Conservation (phyloP, 2,329 filamentous ascomycete species). For the Scytalidium sp. region DNA sequence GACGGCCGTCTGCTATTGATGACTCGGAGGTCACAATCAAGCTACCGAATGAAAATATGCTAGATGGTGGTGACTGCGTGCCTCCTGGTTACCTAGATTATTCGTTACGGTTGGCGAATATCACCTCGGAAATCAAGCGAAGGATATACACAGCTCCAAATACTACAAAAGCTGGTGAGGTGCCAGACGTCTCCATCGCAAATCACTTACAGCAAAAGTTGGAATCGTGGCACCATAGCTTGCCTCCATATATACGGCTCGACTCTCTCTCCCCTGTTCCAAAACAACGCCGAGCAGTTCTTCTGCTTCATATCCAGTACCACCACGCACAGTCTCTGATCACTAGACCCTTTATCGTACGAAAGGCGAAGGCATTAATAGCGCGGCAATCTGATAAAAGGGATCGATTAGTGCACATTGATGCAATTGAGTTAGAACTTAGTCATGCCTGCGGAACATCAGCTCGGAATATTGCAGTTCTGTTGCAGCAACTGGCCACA, state of each 20-base stretch:
- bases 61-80: conserved; percentile 21
- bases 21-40: conserved; percentile 25
- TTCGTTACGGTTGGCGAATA: conserved; percentile 17
- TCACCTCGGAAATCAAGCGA: conserved; percentile 21
- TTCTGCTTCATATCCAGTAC: conserved; percentile 25
- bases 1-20: conserved; percentile 25
- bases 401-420: conserved; percentile 21
- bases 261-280: conserved; percentile 13
- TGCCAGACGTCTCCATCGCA: conserved; percentile 16
- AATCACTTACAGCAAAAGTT: conserved; percentile 20
- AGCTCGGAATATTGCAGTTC: conserved; percentile 16
- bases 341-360: conserved; percentile 23
- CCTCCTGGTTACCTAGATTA: conserved; percentile 23
- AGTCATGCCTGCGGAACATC: conserved; percentile 21
- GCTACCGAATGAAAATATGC: conserved; percentile 23
- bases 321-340: conserved; percentile 25
- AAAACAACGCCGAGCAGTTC: conserved; percentile 22
- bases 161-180: conserved; percentile 14
- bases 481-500: conserved; percentile 20
- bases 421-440: conserved; percentile 20
- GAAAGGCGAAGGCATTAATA: conserved; percentile 24
- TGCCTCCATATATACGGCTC: conserved; percentile 19
- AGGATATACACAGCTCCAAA: conserved; percentile 21
- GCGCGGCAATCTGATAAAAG: conserved; percentile 21
- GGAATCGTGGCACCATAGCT: conserved; percentile 21